Evolutionary conservation across 768 basidiomycete genomes (phyloP).

Genomic region (Nidularia sp.): DNA sequence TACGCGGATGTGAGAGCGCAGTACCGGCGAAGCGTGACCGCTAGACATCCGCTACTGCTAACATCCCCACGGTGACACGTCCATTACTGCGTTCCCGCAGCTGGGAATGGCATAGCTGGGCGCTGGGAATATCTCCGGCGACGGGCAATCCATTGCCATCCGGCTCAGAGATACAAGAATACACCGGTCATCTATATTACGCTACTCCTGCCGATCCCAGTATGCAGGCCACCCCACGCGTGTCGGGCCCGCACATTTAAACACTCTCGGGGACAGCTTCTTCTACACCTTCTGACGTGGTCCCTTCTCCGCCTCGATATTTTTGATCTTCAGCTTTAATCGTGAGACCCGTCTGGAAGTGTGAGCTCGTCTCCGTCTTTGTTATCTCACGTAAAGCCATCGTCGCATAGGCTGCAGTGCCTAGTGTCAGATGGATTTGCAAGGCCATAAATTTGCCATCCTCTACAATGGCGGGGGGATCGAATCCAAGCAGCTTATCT

Average conservation of each 20-base stretch:
- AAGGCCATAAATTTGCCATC: slow-evolving; percentile 86
- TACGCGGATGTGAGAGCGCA: no score
- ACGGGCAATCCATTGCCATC: no score
- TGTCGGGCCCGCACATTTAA: not conserved
- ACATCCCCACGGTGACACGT: no score
- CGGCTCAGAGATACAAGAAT: not conserved
- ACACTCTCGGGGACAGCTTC: not conserved
- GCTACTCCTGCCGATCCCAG: not conserved
- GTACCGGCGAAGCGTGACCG: no score
- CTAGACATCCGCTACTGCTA: no score
- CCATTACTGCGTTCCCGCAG: no score
- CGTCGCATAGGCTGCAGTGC: slow-evolving; percentile 92
- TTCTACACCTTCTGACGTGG: slow-evolving; percentile 8
- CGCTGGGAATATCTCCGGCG: no score
- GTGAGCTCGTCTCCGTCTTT: slow-evolving; percentile 92
- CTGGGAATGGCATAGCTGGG: no score
- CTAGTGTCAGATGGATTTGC: slow-evolving; percentile 80
- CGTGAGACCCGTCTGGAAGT: slow-evolving; percentile 81
- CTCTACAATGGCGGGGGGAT: slow-evolving; percentile 59
- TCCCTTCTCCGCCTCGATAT: slow-evolving; percentile 52
- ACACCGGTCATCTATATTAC: not conserved
- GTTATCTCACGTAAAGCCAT: slow-evolving; percentile 97
- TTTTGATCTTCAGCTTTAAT: slow-evolving; percentile 78
- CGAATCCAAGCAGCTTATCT: slow-evolving; percentile 81
- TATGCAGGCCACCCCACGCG: not conserved